These are phyloP conservation scores for Aspergillus pseudotamarii DNA, from an alignment of 2,329 filamentous ascomycete species.

Conservation along the genomic window DNA sequence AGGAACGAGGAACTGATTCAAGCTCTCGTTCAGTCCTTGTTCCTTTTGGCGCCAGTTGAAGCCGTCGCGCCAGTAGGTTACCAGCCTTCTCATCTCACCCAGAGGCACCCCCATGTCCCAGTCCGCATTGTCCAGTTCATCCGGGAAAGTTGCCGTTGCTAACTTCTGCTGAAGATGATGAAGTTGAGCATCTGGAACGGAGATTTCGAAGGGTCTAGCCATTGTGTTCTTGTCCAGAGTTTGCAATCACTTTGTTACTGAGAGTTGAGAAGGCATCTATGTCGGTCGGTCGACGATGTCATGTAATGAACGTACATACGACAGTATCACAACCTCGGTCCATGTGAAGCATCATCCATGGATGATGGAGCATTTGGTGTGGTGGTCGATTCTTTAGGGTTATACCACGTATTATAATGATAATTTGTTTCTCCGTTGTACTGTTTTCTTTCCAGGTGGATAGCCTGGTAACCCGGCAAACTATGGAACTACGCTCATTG, in stretches of 20 bases:
- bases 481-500: neutral
- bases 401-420: neutral
- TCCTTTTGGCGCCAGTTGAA: conserved; percentile 67
- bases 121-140: conserved; percentile 55
- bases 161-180: conserved; percentile 61
- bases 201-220: conserved; percentile 50
- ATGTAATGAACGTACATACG: neutral
- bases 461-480: neutral
- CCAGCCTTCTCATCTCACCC: conserved; percentile 58
- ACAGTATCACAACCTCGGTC: conserved; percentile 5
- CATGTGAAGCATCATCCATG: neutral
- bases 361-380: neutral
- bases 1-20: conserved; percentile 61
- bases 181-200: conserved; percentile 55
- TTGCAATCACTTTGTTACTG: neutral
- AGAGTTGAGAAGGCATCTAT: neutral
- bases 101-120: conserved; percentile 65
- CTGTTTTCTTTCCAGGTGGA: neutral
- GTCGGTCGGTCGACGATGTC: neutral
- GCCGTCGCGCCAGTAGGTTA: conserved; percentile 57
- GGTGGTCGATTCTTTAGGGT: neutral
- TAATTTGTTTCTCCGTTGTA: neutral
- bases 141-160: conserved; percentile 55
- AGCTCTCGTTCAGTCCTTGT: conserved; percentile 56
- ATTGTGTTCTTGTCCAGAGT: neutral